Conservation (phyloP, 2,329 filamentous ascomycete species). For the Lecanicillium sp. region DNA sequence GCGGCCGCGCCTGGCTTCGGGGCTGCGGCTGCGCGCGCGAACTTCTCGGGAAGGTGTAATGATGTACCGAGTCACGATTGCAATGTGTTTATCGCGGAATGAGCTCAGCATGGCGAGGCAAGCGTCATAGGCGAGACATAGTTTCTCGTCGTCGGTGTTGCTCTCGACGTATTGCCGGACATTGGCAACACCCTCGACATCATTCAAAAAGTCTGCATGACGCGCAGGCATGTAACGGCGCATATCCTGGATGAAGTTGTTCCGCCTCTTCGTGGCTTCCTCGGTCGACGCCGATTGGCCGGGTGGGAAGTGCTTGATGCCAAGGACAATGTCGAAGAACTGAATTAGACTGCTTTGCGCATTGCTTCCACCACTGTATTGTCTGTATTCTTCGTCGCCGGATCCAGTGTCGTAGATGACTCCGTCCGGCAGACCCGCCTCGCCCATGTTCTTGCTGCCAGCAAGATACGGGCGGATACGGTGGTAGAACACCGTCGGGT, state of each 20-base stretch:
- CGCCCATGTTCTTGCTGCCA: conserved; percentile 95
- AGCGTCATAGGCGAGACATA: conserved; percentile 82
- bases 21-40: conserved; percentile 54
- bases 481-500: conserved; percentile 91
- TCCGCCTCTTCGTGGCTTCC: conserved; percentile 44
- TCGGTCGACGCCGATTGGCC: conserved; percentile 51
- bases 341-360: conserved; percentile 96
- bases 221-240: conserved; percentile 92
- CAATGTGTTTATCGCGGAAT: conserved; percentile 90
- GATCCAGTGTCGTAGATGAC: conserved; percentile 81
- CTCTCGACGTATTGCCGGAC: conserved; percentile 75
- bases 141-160: conserved; percentile 52
- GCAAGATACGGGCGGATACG: conserved; percentile 94
- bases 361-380: conserved; percentile 92
- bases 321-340: conserved; percentile 90
- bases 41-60: conserved; percentile 78
- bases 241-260: conserved; percentile 98
- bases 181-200: conserved; percentile 74
- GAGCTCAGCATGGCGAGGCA: conserved; percentile 65
- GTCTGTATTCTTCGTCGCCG: conserved; percentile 62
- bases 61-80: conserved; percentile 93
- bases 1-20: conserved; percentile 41
- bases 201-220: conserved; percentile 81
- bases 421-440: conserved; percentile 82
- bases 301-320: conserved; percentile 84